Conservation (phyloP, 2,329 filamentous ascomycete genomes). For the Colletotrichum truncatum region DNA sequence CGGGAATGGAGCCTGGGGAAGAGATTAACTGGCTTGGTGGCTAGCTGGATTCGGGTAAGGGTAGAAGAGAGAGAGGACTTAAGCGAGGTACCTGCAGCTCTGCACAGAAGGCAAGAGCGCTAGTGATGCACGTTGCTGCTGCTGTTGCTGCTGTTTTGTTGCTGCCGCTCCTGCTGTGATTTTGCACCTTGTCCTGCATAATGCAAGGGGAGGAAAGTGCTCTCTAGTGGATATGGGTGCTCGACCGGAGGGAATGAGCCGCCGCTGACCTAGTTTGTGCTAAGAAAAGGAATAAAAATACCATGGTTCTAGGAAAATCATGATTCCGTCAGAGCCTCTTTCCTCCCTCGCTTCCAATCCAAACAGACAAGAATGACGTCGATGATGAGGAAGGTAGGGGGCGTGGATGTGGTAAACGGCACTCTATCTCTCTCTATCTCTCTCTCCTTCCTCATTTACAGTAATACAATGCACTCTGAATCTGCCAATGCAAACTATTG, state of each 20-base stretch:
- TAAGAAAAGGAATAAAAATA: too few species aligned
- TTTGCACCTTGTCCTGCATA: not conserved
- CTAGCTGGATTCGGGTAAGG: not conserved
- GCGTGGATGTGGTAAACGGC: not conserved
- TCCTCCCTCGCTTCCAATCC: not conserved
- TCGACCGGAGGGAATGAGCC: not conserved
- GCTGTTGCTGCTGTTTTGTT: too few species aligned
- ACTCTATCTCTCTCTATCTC: too few species aligned
- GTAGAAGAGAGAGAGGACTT: too few species aligned
- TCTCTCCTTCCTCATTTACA: too few species aligned
- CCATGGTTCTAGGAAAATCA: not conserved
- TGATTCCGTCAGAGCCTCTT: not conserved
- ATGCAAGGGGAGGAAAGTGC: not conserved
- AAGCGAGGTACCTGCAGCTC: constrained; percentile 8
- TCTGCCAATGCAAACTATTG: too few species aligned
- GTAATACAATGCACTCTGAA: too few species aligned
- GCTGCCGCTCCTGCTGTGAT: too few species aligned
- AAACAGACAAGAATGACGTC: not conserved
- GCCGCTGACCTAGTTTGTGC: too few species aligned
- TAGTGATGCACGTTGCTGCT: not conserved
- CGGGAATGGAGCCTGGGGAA: constrained; percentile 11
- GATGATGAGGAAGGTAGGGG: not conserved
- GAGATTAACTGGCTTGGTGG: constrained; percentile 17
- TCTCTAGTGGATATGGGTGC: not conserved
- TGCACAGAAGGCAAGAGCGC: not conserved